Conservation (phyloP, 306 rosid genomes). For the Malus asiatica region DNA sequence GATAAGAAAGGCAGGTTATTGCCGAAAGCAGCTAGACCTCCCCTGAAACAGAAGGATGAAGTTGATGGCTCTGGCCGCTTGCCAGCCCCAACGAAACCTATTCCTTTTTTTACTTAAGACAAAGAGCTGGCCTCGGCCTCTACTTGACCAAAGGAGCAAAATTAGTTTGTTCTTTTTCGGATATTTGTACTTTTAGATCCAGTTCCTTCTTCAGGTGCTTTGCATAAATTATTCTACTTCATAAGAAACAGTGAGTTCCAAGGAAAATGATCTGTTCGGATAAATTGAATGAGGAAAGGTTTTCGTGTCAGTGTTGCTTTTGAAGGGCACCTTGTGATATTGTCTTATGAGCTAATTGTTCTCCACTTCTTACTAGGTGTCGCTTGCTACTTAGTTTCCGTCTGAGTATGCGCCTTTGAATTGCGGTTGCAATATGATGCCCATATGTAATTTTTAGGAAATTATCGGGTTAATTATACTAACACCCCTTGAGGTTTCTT, state of each 20-base stretch:
- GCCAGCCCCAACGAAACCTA: constrained; percentile 87
- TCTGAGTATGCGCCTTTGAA: too few species aligned
- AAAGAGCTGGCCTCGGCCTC: constrained; percentile 23
- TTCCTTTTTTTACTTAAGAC: constrained; percentile 59
- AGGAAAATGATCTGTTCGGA: not conserved
- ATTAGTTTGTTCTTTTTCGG: not conserved
- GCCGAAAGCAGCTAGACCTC: constrained; percentile 95
- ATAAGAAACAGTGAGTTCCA: not conserved
- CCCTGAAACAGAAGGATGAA: constrained; percentile 76
- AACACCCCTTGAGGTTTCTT: too few species aligned
- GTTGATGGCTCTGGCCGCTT: constrained; percentile 88
- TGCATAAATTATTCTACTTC: not conserved
- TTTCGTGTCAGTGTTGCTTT: not conserved
- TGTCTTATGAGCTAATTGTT: too few species aligned
- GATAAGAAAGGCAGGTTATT: constrained; percentile 90
- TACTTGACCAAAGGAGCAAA: constrained; percentile 1
- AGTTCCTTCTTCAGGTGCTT: not conserved
- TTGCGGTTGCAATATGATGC: too few species aligned
- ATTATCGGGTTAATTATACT: not conserved
- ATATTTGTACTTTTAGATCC: not conserved
- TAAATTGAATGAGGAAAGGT: not conserved
- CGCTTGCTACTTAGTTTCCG: too few species aligned
- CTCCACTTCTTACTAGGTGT: too few species aligned
- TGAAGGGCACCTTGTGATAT: too few species aligned
- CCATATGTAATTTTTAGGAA: too few species aligned